Evolutionary conservation across 306 rosid species (phyloP), one percentile per base, ranked within the genome.

Genomic region (barrel medic (Medicago truncatula)): DNA sequence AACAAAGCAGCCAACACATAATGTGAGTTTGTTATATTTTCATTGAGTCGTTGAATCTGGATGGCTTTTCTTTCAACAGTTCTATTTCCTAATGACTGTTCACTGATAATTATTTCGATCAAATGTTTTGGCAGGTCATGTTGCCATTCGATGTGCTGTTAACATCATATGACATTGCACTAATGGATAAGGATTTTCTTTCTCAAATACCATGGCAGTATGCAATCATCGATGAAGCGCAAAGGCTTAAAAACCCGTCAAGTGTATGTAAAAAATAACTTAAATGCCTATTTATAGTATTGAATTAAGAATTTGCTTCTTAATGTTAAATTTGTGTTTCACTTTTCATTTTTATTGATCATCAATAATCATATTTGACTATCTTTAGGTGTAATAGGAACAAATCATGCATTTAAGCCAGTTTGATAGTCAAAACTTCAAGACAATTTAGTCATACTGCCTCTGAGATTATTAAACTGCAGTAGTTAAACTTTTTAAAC

Each of bases 121-220:
- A 74, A 71, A 67, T 64, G 5, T 80, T 71, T 78, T 46, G 79
- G 73, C 92, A 94, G 98, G 92, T 56, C 64, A 68, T 76, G 16
- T 84, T 91, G 40, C 96, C 98, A 82, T 92, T 94, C 73, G 93
- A 94, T 50, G 85, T 94, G 79, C 87, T 94, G 71, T 86, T 94
- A 85, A 94, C 98, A 20, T 86, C 98, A 16, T 92, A 94, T 81
- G 96, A 94, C 81, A 90, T 90, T 17, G 95, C 89, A 47, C 64
- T 92, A 92, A 82, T 83, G 77, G 98, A 94, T 83, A 93, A 92
- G 79, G 98, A 94, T 84, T 92, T 94, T 76, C 96, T 94, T 77
- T 88, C 93, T 87, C 98, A 92, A 84, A 87, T 92, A 85, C 89
- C 96, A n/a, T 94, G 98, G 98, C 85, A 87, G 54, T 88, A 86